Conservation (phyloP, 2,329 filamentous ascomycete genomes). For the Leptosphaerulina australis region DNA sequence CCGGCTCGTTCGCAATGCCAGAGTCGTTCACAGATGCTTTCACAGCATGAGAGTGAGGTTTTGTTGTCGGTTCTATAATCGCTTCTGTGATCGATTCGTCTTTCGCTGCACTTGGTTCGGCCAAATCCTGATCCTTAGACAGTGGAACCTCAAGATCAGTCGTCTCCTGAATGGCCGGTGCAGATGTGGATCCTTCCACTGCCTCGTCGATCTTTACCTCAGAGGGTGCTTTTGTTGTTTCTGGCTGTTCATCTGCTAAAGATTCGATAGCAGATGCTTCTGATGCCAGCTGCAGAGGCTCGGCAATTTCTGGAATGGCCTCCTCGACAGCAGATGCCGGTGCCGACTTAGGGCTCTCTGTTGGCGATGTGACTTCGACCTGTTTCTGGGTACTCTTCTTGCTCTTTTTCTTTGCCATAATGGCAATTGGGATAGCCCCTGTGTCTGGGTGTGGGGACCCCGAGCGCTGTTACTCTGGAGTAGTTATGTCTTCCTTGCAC, state of each 20-base stretch:
- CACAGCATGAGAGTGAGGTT: background rate
- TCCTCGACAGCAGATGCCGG: constrained; percentile 30
- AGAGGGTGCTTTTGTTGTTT: constrained; percentile 25
- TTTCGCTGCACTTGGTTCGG: constrained; percentile 7
- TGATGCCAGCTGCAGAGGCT: constrained; percentile 24
- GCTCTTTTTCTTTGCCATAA: constrained; percentile 44
- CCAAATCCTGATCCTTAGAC: constrained; percentile 12
- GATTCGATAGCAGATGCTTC: constrained; percentile 27
- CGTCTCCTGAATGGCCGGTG: constrained; percentile 19
- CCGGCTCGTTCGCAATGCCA: background rate
- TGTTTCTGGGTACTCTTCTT: constrained; percentile 40
- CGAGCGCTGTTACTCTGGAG: constrained; percentile 17
- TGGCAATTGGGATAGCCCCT: constrained; percentile 28
- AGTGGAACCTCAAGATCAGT: constrained; percentile 10
- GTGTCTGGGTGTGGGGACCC: constrained; percentile 27
- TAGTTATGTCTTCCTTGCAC: constrained; percentile 36
- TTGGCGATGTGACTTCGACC: constrained; percentile 36
- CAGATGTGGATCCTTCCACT: constrained; percentile 28
- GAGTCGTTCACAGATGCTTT: background rate
- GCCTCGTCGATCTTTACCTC: constrained; percentile 27
- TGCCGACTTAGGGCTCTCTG: constrained; percentile 30
- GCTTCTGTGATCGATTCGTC: constrained; percentile 15
- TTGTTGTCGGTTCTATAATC: background rate
- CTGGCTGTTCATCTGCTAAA: constrained; percentile 22
- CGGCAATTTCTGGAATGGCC: constrained; percentile 24